A percentile compares a stretch with the other conserved stretches of the same genome.
phyloP scores from a whole-genome alignment of 495 filamentous ascomycete genomes.

The Peziza echinospora region DNA sequence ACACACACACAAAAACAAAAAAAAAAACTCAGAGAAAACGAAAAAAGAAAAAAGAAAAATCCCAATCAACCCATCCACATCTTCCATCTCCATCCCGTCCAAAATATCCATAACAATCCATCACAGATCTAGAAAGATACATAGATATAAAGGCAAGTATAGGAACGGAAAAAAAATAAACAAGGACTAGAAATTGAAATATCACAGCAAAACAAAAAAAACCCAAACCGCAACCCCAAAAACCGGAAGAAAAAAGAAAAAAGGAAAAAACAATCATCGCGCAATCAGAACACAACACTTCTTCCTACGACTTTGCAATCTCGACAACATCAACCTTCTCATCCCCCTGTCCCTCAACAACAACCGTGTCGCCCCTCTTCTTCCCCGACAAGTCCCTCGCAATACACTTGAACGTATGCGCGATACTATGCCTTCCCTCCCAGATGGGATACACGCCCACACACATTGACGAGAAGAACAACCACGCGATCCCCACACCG shows the following conservation, averaged over 20 bases:
- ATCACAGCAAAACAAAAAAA: not conserved
- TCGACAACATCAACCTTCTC: not conserved
- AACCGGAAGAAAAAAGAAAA: not conserved
- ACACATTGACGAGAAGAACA: conserved; percentile 48
- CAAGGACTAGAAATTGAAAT: not conserved
- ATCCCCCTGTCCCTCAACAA: not conserved
- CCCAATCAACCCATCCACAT: no score
- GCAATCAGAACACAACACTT: not conserved
- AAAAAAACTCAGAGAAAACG: no score
- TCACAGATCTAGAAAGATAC: no score
- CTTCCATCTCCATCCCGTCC: no score
- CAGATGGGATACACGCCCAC: conserved; percentile 70
- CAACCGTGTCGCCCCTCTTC: conserved; percentile 18
- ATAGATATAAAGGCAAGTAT: no score
- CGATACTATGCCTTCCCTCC: conserved; percentile 52
- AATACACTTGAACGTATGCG: conserved; percentile 42
- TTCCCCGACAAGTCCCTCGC: conserved; percentile 45
- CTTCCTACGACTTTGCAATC: not conserved
- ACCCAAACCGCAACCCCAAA: not conserved
- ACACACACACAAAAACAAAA: no score
- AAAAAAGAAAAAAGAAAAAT: no score
- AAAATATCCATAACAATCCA: no score
- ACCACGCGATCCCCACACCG: conserved; percentile 64
- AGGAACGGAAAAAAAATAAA: no score
- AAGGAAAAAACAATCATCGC: not conserved